Base-by-base conservation (phyloP, 208 protist species). In the Leptomonas seymouri region DNA sequence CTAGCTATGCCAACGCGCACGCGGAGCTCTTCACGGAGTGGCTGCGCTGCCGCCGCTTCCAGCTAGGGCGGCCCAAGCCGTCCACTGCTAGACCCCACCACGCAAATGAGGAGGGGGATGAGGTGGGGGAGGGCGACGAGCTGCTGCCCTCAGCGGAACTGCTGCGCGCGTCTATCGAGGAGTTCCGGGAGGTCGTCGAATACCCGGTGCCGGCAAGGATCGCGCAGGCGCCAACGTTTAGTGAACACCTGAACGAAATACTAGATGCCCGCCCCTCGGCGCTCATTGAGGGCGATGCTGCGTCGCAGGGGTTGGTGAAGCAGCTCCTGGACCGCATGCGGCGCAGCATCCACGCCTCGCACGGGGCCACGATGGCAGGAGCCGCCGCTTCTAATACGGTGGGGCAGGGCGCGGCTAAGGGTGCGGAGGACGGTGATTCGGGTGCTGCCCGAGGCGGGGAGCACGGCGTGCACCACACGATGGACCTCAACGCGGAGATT, bases 401-500 rank as follows among this genome's bases (percentile, higher is more conserved):
- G 34, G 34, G 7, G 34, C 3, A 3, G 34, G 9, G 9, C 34
- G 9, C 34, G 34, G 34, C 41, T 23, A 71, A 28, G 15, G 70
- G 51, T 16, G 65, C 59, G 41, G 55, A 44, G 12, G 34, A 39
- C 9, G n/a, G n/a, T n/a, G n/a, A n/a, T n/a, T n/a, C n/a, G 34
- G 9, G 9, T 9, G 9, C 34, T 3, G 34, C 41, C 25, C 71
- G 23, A 9, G 70, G 51, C 12, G 65, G 55, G 41, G 55, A 44
- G 12, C 7, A 39, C 9, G 78, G 56, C 39, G 56, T 80, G 74
- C 78, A 88, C 65, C 50, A 72, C 14, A 79, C 79, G 30, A 86
- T 93, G 69, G 74, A 85, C 63, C 79, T 93, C 20, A 87, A 96
- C 67, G 76, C 87, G 50, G 87, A 93, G 54, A 84, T 95, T 30